Conservation (phyloP, 345 rosid genomes). For the Gossypium turneri region DNA sequence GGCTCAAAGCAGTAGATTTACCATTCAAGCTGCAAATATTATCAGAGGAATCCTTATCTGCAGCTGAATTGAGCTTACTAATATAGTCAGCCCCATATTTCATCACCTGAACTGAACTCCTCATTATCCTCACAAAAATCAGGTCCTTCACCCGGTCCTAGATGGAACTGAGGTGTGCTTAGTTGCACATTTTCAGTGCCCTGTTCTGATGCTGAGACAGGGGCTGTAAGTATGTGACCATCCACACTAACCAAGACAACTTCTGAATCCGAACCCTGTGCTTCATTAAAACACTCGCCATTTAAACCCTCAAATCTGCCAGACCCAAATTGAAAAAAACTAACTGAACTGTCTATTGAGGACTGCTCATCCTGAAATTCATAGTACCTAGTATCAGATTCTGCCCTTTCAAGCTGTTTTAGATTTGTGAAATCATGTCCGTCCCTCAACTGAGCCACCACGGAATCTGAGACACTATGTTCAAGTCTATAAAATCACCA, state of each 20-base stretch:
- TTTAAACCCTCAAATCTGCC: constrained; percentile 44
- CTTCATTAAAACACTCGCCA: constrained; percentile 39
- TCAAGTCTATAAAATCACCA: constrained; percentile 38
- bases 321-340: constrained; percentile 54
- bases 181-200: constrained; percentile 52
- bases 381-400: constrained; percentile 72
- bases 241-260: constrained; percentile 85
- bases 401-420: constrained; percentile 53
- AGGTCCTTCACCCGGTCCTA: constrained; percentile 67
- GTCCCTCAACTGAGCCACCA: constrained; percentile 37
- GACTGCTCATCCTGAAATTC: constrained; percentile 67
- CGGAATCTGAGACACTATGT: constrained; percentile 68
- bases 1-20: constrained; percentile 27
- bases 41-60: constrained; percentile 25
- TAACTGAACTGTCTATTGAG: constrained; percentile 44
- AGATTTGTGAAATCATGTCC: constrained; percentile 35
- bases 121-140: constrained; percentile 60
- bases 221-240: constrained; percentile 79
- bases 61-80: constrained; percentile 37
- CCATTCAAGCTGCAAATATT: constrained; percentile 15
- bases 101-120: constrained; percentile 55
- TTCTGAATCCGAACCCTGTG: constrained; percentile 53
- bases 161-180: constrained; percentile 70
- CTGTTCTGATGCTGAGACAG: constrained; percentile 64
- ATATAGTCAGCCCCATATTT: constrained; percentile 53